Conservation (phyloP, 352 stramenopile genomes). For the Globisporangium yorkense region DNA sequence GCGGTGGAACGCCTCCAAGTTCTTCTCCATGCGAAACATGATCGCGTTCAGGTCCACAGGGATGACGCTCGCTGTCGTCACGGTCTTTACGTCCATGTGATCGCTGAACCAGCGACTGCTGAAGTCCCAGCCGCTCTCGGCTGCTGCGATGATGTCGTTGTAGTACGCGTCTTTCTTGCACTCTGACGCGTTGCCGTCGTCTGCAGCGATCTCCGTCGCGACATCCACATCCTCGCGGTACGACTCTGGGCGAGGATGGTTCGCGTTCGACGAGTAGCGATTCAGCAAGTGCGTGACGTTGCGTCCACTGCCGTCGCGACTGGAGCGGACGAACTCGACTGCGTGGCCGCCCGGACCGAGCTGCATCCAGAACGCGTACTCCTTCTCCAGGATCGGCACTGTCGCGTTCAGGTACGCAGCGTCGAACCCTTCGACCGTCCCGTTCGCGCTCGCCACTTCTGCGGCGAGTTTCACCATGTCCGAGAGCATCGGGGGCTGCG, state of each 20-base stretch:
- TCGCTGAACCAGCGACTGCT: constrained; percentile 79
- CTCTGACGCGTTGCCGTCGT: constrained; percentile 26
- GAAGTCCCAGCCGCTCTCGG: constrained; percentile 91
- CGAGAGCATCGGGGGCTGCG: constrained; percentile 87
- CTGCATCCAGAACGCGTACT: constrained; percentile 87
- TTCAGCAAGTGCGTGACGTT: constrained; percentile 53
- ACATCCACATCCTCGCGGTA: constrained; percentile 80
- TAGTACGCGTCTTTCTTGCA: constrained; percentile 71
- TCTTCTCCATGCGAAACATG: constrained; percentile 73
- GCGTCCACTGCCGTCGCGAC: not conserved
- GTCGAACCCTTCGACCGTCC: constrained; percentile 20
- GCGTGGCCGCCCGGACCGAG: constrained; percentile 52
- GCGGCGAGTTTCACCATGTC: constrained; percentile 77
- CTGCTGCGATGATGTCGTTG: constrained; percentile 75
- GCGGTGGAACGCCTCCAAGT: constrained; percentile 60
- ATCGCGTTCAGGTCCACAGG: constrained; percentile 85
- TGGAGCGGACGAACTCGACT: constrained; percentile 31
- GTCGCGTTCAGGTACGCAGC: constrained; percentile 36
- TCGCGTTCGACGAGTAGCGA: constrained; percentile 67
- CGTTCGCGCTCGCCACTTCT: constrained; percentile 9
- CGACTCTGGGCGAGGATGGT: constrained; percentile 79
- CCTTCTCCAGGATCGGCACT: constrained; percentile 62
- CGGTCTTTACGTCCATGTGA: constrained; percentile 58
- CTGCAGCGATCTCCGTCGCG: constrained; percentile 55
- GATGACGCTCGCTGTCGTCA: constrained; percentile 61